Base-by-base conservation (phyloP, 768 basidiomycete genomes). In the Mycena venus region DNA sequence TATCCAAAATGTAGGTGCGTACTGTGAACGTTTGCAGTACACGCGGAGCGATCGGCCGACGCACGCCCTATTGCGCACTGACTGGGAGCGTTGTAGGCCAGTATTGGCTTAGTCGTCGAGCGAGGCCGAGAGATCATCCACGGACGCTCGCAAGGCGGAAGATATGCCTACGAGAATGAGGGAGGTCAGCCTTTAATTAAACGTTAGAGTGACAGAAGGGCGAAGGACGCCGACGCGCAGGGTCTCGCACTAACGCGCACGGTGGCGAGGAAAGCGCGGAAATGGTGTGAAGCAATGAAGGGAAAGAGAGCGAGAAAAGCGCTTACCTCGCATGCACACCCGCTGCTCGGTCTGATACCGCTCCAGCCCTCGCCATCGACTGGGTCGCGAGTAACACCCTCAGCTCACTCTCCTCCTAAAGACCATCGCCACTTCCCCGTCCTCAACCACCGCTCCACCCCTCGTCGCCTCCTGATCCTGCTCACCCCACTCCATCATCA, bases 401-500 rank as follows among this genome's bases (percentile, higher is more conserved):
- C 60, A 62, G 60, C 60, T 25, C 60, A 44, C 60, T 62, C 60
- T 62, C 38, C 25, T n/a, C 40, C 38, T 42, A 40, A 62, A 62
- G 44, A 62, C 60, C 38, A 42, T 29, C 40, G 44, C 60, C 60
- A 42, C 29, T 40, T 62, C 60, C 40, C 60, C 60, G 38, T 42
- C 40, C 25, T 62, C 60, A 42, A 62, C 60, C 40, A 62, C 40
- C 40, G 60, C 60, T 29, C 60, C 40, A 44, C 60, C 60, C 60
- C 1, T 40, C 60, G 25, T 62, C 60, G 60, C 60, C 40, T 29
- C 60, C 27, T 42, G 60, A 62, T 62, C 60, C 63, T 64, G 44
- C 44, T 64, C 63, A 12, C 63, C 63, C 63, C 63, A 64, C 63
- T 64, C 63, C 63, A 44, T 34, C 47, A 64, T 32, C 29, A 64